A percentile compares a stretch with the other conserved stretches of the same genome.
Evolutionary conservation across 2,329 filamentous ascomycete genomes (phyloP).

Genomic region (Nectriaceae sp.): DNA sequence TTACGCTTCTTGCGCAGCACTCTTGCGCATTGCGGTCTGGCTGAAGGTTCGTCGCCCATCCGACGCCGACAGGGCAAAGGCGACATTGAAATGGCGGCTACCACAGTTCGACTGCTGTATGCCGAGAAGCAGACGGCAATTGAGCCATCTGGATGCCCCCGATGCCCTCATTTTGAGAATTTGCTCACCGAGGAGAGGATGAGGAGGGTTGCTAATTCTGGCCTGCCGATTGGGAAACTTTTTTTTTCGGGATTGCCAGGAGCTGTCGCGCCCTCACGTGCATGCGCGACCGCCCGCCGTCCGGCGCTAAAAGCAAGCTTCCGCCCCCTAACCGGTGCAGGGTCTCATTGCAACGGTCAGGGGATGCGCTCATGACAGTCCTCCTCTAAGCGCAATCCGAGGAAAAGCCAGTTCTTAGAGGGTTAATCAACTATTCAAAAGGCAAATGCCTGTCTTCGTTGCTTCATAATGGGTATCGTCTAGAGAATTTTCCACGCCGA

Average conservation of each 20-base stretch:
- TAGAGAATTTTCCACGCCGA: too few species aligned
- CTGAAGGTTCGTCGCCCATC: conserved; percentile 36
- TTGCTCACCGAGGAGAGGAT: conserved; percentile 24
- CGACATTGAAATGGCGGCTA: conserved; percentile 29
- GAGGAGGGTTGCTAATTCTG: conserved; percentile 29
- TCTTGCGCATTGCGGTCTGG: conserved; percentile 31
- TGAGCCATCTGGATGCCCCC: conserved; percentile 43
- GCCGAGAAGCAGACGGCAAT: conserved; percentile 38
- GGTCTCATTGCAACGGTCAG: conserved; percentile 1
- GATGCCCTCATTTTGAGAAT: conserved; percentile 41
- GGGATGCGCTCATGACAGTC: too few species aligned
- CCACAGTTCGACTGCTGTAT: conserved; percentile 29
- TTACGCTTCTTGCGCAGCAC: conserved; percentile 46
- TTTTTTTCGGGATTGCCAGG: conserved; percentile 31
- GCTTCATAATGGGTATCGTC: background rate
- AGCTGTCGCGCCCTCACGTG: conserved; percentile 22
- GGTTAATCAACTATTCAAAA: too few species aligned
- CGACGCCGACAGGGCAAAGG: conserved; percentile 21
- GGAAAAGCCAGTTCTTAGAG: too few species aligned
- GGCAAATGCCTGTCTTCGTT: too few species aligned
- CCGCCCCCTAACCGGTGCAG: background rate
- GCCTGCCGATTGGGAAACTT: conserved; percentile 27
- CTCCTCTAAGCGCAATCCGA: too few species aligned
- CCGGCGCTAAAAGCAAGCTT: conserved; percentile 1
- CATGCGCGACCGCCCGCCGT: conserved; percentile 9